Percentiles rank a stretch among this genome's conserved stretches.
Conservation (phyloP, 2,329 filamentous ascomycete species). For the Epichloe brachyelytri region DNA sequence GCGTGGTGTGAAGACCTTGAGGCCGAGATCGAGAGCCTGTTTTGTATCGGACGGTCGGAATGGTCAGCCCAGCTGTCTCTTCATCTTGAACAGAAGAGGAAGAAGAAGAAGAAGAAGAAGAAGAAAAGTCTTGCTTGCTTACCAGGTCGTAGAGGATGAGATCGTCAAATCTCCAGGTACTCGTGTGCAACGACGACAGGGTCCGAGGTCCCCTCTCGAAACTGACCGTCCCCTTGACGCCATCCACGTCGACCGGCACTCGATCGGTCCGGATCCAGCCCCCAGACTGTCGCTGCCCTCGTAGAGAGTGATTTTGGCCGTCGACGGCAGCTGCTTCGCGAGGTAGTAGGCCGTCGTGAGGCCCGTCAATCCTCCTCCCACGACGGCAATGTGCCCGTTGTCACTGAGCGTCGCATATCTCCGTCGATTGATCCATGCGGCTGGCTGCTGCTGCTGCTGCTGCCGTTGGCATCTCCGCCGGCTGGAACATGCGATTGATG, state of each 20-base stretch:
- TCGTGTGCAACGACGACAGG: conserved; percentile 40
- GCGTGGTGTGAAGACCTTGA: conserved; percentile 36
- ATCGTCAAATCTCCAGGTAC: conserved; percentile 39
- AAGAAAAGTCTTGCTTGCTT: conserved; percentile 23
- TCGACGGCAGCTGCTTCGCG: conserved; percentile 47
- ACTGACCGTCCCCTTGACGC: conserved; percentile 42
- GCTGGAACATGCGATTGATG: neutral
- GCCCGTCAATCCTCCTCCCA: conserved; percentile 76
- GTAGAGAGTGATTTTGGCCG: conserved; percentile 65
- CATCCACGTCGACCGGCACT: conserved; percentile 43
- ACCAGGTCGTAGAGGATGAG: conserved; percentile 61
- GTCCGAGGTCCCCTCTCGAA: conserved; percentile 81
- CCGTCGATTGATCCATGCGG: conserved; percentile 3
- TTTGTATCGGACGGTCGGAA: neutral
- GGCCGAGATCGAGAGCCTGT: conserved; percentile 23
- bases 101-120: neutral
- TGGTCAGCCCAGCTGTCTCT: conserved; percentile 4
- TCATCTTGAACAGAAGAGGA: too few relatives aligned
- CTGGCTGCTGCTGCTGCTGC: conserved; percentile 1
- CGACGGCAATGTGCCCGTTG: conserved; percentile 42
- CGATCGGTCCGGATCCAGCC: conserved; percentile 70
- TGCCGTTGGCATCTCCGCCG: conserved; percentile 4
- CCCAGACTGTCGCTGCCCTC: conserved; percentile 55
- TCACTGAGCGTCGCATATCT: conserved; percentile 10
- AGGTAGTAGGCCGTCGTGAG: conserved; percentile 69